phyloP scores from a whole-genome alignment of 2,329 filamentous ascomycete species.

The Cercospora sojina region DNA sequence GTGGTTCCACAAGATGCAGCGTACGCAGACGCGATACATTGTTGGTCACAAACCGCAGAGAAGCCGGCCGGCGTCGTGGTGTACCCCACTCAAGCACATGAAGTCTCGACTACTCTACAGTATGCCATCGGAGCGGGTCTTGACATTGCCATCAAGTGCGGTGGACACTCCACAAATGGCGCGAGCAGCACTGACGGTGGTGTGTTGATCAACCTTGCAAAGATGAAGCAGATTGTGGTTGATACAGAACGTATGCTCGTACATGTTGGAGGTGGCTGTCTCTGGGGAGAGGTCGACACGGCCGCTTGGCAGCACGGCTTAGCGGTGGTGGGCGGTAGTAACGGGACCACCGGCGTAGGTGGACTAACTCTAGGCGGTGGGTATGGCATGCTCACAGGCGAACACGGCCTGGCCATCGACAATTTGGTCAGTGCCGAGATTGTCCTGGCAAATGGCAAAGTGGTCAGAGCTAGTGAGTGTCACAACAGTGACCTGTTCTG shows the following conservation, averaged over 20 bases:
- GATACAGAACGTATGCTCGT: neutral
- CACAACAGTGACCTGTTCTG: constrained; percentile 54
- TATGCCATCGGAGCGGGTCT: neutral
- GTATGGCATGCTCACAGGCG: constrained; percentile 50
- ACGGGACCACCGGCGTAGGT: constrained; percentile 62
- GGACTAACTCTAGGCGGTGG: constrained; percentile 53
- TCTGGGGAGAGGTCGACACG: constrained; percentile 43
- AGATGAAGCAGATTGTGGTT: neutral
- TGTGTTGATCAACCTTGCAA: neutral
- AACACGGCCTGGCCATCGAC: constrained; percentile 57
- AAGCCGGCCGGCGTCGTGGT: neutral
- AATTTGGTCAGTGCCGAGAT: constrained; percentile 45
- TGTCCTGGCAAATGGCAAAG: constrained; percentile 44
- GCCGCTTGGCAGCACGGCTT: constrained; percentile 53
- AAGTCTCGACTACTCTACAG: neutral
- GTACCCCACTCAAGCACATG: neutral
- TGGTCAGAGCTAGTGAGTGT: constrained; percentile 42
- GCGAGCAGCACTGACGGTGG: neutral
- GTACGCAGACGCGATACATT: neutral
- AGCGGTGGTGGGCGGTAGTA: constrained; percentile 61
- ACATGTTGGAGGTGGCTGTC: constrained; percentile 25
- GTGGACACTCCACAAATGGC: neutral
- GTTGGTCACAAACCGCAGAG: neutral
- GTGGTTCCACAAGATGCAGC: neutral
- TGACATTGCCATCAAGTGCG: neutral